A percentile compares a stretch with the other conserved stretches of the same genome.
Evolutionary conservation across 2,329 filamentous ascomycete species (phyloP).

Genomic region (Fusarium sp.): DNA sequence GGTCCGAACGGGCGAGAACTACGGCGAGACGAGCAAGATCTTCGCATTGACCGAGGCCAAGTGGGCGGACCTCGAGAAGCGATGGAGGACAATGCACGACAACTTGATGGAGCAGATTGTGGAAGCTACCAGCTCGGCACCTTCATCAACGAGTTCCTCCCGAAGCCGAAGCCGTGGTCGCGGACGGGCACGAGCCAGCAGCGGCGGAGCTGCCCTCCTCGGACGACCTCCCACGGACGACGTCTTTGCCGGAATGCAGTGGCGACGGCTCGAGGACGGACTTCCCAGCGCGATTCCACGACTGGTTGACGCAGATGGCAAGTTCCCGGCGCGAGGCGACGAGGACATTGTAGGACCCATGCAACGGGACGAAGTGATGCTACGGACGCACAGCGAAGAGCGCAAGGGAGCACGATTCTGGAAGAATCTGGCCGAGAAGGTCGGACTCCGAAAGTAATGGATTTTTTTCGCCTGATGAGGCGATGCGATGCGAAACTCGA

Average conservation of each 20-base stretch:
- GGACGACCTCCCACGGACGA: slow-evolving; percentile 51
- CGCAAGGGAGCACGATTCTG: slow-evolving; percentile 60
- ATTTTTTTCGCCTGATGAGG: not conserved
- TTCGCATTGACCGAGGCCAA: slow-evolving; percentile 89
- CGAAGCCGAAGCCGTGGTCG: slow-evolving; percentile 56
- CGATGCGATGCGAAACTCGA: slow-evolving; percentile 10
- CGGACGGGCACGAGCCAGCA: slow-evolving; percentile 52
- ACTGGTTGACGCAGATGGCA: slow-evolving; percentile 78
- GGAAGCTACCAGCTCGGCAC: slow-evolving; percentile 47
- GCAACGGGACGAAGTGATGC: slow-evolving; percentile 71
- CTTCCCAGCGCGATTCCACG: slow-evolving; percentile 75
- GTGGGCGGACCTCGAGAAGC: slow-evolving; percentile 82
- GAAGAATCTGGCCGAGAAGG: slow-evolving; percentile 61
- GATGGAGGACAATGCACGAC: slow-evolving; percentile 80
- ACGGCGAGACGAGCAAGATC: slow-evolving; percentile 88
- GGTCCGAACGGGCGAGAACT: slow-evolving; percentile 89
- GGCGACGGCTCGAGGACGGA: slow-evolving; percentile 63
- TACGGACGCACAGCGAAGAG: slow-evolving; percentile 57
- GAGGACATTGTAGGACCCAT: slow-evolving; percentile 95
- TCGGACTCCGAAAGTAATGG: slow-evolving; percentile 49
- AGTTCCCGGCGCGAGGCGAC: slow-evolving; percentile 89
- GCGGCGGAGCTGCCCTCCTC: slow-evolving; percentile 55
- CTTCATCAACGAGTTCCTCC: slow-evolving; percentile 43
- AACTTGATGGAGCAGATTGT: slow-evolving; percentile 67
- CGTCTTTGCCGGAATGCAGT: slow-evolving; percentile 56